Evolutionary conservation across 441 rosid species (phyloP), one percentile per base, ranked within the genome.

Genomic region (Populus hybrid): DNA sequence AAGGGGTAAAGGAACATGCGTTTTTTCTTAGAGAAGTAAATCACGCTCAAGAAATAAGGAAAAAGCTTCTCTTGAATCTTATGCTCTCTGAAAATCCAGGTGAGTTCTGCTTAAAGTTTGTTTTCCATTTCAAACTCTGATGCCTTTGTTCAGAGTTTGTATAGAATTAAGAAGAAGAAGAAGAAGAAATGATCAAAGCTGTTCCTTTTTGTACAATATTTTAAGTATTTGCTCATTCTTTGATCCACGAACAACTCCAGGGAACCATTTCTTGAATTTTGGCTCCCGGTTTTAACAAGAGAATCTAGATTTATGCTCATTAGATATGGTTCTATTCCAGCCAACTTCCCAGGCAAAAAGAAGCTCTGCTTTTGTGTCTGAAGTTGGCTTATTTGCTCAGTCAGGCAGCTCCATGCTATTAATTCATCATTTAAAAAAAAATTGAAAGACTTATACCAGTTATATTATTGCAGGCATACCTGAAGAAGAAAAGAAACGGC

Each of bases 61-160:
- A 89, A 87, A 95, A 90, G 83, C 94, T 95, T 79, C 95, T 94
- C 59, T 82, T 94, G 77, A 94, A 95, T 82, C 89, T 95, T 64
- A 95, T 94, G 99, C 97, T 92, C 56, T 90, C 98, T 59, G 93
- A 92, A 77, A 92, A 88, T 86, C 99, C 98, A 76, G 97, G 99
- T 86, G 68, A 76, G 28, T n/a, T 5, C 24, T 45, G 3, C 69
- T 66, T 66, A 11, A 5, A 5, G 31, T 74, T 74, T 71, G 11
- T 64, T 74, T 20, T 59, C 64, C 23, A n/a, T 18, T 65, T 6
- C 50, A 59, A 36, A 7, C 59, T 69, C 68, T 9, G 23, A 26
- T 64, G 38, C 0, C 64, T 26, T 12, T 72, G 9, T 71, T 66
- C 7, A 14, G 28, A 12, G 45, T 2, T 59, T 35, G 16, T 56